Percentiles rank a stretch among this genome's conserved stretches.
phyloP scores from a whole-genome alignment of 768 basidiomycete species.

The Suillus weaverae region DNA sequence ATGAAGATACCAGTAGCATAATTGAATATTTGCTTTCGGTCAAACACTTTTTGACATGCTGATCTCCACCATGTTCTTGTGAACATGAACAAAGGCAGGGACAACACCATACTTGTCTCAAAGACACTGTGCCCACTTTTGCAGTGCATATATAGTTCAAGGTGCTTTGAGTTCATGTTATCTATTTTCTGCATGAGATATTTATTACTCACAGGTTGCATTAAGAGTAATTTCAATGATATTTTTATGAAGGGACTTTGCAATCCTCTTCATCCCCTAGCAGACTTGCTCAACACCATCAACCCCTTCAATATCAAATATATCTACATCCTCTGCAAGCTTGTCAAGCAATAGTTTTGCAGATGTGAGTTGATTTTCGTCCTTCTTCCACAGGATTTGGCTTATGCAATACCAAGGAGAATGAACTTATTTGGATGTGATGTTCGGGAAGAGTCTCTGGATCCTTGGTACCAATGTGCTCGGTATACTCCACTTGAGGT shows the following conservation, averaged over 20 bases:
- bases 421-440: constrained; percentile 26
- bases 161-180: constrained; percentile 17
- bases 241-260: constrained; percentile 1
- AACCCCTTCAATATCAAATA: neutral
- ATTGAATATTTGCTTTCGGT: constrained; percentile 8
- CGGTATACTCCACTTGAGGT: constrained; percentile 24
- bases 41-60: constrained; percentile 10
- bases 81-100: constrained; percentile 9
- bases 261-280: constrained; percentile 10
- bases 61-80: constrained; percentile 19
- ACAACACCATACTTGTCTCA: constrained; percentile 7
- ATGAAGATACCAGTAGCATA: constrained; percentile 16
- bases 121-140: constrained; percentile 16
- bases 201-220: constrained; percentile 18
- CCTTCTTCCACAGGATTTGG: constrained; percentile 23
- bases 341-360: constrained; percentile 25
- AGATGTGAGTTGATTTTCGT: constrained; percentile 24
- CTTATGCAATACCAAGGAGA: constrained; percentile 29
- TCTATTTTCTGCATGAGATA: neutral
- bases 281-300: constrained; percentile 22
- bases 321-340: neutral
- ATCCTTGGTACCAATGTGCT: constrained; percentile 32
- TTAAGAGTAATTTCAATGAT: constrained; percentile 17
- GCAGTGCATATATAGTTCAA: constrained; percentile 26
- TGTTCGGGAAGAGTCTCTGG: constrained; percentile 30